A percentile compares a stretch with the other conserved stretches of the same genome.
phyloP scores from a whole-genome alignment of 495 filamentous ascomycete genomes.

The Aspergillus heteromorphus region DNA sequence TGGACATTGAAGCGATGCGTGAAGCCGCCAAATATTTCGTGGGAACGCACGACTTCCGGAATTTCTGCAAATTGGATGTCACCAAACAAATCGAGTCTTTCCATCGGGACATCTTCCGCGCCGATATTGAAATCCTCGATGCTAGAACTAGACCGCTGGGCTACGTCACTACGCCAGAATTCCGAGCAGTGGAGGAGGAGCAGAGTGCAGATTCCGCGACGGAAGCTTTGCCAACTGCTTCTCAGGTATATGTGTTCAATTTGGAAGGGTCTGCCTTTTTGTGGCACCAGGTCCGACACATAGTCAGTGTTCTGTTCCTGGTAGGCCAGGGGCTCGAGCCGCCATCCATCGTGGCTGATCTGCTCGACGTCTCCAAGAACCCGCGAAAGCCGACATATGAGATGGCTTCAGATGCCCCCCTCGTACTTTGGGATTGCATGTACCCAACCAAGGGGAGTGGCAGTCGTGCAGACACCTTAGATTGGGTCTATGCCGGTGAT shows the following conservation, averaged over 20 bases:
- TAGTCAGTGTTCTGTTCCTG: conserved; percentile 80
- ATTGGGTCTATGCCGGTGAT: conserved; percentile 75
- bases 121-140: conserved; percentile 66
- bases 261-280: conserved; percentile 90
- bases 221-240: conserved; percentile 16
- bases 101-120: conserved; percentile 65
- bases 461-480: conserved; percentile 55
- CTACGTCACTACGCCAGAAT: conserved; percentile 29
- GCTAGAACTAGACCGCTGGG: conserved; percentile 39
- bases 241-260: conserved; percentile 79
- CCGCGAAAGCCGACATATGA: conserved; percentile 75
- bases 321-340: conserved; percentile 86
- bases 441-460: conserved; percentile 60
- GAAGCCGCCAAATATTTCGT: conserved; percentile 71
- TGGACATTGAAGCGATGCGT: conserved; percentile 85
- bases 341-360: conserved; percentile 60
- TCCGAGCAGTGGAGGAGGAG: conserved; percentile 24
- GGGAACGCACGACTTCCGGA: conserved; percentile 89
- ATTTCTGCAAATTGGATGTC: conserved; percentile 89
- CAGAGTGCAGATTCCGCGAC: conserved; percentile 16
- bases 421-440: conserved; percentile 93
- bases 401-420: conserved; percentile 81
- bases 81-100: conserved; percentile 83
- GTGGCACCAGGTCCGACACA: conserved; percentile 96
- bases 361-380: conserved; percentile 65